Conservation (phyloP, 2,329 filamentous ascomycete genomes). For the Xylariaceae sp. region DNA sequence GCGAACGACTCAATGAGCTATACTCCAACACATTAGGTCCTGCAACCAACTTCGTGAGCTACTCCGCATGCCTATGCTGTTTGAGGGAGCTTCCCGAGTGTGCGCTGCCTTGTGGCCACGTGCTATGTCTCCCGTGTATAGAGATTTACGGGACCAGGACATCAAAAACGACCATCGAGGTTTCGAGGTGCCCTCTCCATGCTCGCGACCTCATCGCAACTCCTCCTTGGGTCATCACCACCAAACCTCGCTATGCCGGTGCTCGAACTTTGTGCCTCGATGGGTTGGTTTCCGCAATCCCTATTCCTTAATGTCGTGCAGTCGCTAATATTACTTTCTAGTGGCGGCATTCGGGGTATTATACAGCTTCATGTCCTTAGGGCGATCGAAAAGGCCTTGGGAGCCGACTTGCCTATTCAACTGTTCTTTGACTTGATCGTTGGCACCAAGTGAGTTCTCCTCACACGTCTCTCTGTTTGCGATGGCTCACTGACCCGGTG, state of each 20-base stretch:
- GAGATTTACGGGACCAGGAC: conserved; percentile 26
- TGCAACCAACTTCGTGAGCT: conserved; percentile 24
- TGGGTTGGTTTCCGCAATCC: conserved; percentile 17
- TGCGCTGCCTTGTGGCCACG: conserved; percentile 27
- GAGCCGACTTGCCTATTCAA: conserved; percentile 25
- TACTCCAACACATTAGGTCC: conserved; percentile 26
- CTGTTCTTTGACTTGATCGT: conserved; percentile 30
- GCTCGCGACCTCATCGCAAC: conserved; percentile 25
- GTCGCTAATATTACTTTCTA: conserved; percentile 1
- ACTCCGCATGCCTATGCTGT: conserved; percentile 29
- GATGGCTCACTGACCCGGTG: conserved; percentile 2
- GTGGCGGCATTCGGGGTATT: conserved; percentile 26
- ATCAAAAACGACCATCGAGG: conserved; percentile 29
- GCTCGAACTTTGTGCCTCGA: conserved; percentile 25
- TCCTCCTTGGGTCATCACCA: conserved; percentile 26
- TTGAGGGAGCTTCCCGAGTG: conserved; percentile 29
- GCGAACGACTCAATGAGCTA: conserved; percentile 26
- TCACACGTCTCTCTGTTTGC: not conserved
- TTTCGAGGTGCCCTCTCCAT: conserved; percentile 26
- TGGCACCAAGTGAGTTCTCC: conserved; percentile 24
- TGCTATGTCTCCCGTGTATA: conserved; percentile 26
- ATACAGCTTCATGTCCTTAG: conserved; percentile 25
- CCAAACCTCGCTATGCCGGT: conserved; percentile 26
- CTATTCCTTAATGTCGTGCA: no score
- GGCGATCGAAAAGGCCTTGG: conserved; percentile 26